Base-by-base conservation (phyloP, 2,329 filamentous ascomycete genomes). In the Aaosphaeria arxii region DNA sequence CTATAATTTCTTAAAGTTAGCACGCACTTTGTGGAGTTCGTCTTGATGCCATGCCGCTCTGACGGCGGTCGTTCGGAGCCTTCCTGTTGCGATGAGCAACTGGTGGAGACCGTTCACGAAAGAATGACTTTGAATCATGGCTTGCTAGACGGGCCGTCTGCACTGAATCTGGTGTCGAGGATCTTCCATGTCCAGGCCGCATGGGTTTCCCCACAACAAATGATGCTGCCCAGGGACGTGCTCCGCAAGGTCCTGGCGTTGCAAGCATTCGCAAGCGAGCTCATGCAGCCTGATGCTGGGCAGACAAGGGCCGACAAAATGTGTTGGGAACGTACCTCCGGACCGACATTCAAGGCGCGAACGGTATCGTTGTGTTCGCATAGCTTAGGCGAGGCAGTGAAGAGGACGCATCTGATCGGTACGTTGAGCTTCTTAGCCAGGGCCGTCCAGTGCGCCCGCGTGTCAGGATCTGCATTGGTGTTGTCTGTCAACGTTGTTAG, bases 331-430 rank as follows among this genome's bases (percentile, higher is more conserved):
- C 67, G 61, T 65, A 69, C 65, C 44, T 63, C 59, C 32, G 57
- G 56, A 30, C 62, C 66, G 51, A 57, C 45, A 51, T 67, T 81
- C 56, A 91, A 74, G 1, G 90, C 83, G 51, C 94, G 82, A 43
- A 95, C 88, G 1, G 82, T 83, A 64, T 95, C 88, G 64, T 99
- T 99, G 73, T 99, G 94, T 66, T 91, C 84, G 68, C 82, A 84
- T 6, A 96, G 67, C 40, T 81, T 78, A 29, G 84, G 70, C 1
- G 85, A 77, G 9, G 90, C 87, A 44, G 85, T 87, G 74, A 99
- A 94, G 70, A 88, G 87, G 7, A 97, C 77, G 63, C 92, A 95
- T 42, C 92, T 87, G 58, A 96, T 87, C 2, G 88, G 86, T 2
- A 95, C 77, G 4, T 81, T 75, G 9, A 83, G 74, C 59, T 86